These are phyloP conservation scores for Hypoxylon sp. DNA, from an alignment of 2,329 filamentous ascomycete genomes.

Conservation along the genomic window DNA sequence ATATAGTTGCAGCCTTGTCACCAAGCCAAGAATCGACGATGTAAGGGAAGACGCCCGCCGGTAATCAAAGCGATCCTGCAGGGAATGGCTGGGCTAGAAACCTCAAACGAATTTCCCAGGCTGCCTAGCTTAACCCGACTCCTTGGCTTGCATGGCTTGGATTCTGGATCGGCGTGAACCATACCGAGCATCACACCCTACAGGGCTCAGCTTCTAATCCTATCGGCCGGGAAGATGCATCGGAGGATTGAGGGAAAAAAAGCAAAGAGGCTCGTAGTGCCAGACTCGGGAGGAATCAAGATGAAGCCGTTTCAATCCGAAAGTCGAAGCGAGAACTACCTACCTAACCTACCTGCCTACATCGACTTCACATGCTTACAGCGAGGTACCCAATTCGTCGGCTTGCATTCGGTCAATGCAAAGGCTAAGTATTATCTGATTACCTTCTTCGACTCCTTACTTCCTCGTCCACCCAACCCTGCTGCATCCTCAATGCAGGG, in stretches of 20 bases:
- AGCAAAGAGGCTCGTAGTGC: constrained; percentile 7
- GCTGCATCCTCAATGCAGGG: constrained; percentile 28
- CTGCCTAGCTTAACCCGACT: constrained; percentile 22
- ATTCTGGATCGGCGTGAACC: constrained; percentile 40
- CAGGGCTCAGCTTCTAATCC: constrained; percentile 31
- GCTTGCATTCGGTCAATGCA: constrained; percentile 49
- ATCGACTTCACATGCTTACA: constrained; percentile 46
- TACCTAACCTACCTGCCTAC: neutral
- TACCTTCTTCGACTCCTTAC: constrained; percentile 34
- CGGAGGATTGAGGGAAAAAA: constrained; percentile 8
- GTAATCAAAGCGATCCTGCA: constrained; percentile 39
- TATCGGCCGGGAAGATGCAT: constrained; percentile 33
- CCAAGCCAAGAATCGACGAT: constrained; percentile 28
- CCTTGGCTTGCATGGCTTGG: constrained; percentile 41
- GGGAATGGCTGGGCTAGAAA: constrained; percentile 30
- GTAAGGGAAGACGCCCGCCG: constrained; percentile 30
- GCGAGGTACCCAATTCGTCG: constrained; percentile 40
- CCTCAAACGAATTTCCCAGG: constrained; percentile 29
- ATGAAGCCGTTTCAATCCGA: constrained; percentile 15
- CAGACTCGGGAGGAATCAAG: constrained; percentile 4
- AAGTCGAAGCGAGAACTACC: neutral
- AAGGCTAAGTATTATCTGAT: constrained; percentile 32
- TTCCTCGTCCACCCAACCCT: constrained; percentile 25
- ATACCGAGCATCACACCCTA: constrained; percentile 6
- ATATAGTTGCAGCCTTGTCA: constrained; percentile 30